Evolutionary conservation across 306 rosid species (phyloP).

Genomic region (Lathyrus tuberosus): DNA sequence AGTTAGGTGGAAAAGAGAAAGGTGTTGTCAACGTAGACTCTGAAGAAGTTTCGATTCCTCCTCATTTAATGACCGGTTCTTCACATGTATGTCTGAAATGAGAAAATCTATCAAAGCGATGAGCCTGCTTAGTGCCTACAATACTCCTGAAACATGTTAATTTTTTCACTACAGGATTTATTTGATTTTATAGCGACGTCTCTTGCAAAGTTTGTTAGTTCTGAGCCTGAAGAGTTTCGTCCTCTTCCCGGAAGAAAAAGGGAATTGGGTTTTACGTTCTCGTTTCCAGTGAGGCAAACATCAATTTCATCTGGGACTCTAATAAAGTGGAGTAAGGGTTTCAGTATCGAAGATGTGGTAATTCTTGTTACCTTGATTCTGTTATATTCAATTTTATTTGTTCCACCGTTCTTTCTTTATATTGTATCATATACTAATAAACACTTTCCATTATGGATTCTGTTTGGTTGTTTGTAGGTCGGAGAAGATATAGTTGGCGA

Average conservation of each 20-base stretch:
- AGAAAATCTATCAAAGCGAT: conserved; percentile 30
- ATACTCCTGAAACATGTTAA: conserved; percentile 35
- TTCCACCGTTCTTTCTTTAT: conserved; percentile 15
- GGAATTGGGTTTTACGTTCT: conserved; percentile 98
- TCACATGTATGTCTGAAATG: conserved; percentile 68
- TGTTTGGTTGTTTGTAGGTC: conserved; percentile 60
- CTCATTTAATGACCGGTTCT: conserved; percentile 82
- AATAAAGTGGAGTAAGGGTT: conserved; percentile 96
- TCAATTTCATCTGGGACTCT: conserved; percentile 88
- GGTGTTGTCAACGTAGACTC: conserved; percentile 60
- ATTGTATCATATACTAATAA: not conserved
- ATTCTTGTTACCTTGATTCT: conserved; percentile 42
- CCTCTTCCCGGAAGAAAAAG: conserved; percentile 90
- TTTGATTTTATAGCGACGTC: conserved; percentile 83
- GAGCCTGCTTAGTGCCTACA: conserved; percentile 6
- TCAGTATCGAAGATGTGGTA: conserved; percentile 74
- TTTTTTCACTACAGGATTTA: conserved; percentile 65
- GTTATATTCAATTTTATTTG: conserved; percentile 30
- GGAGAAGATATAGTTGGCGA: conserved; percentile 93
- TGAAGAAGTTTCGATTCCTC: conserved; percentile 93
- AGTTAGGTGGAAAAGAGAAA: conserved; percentile 78
- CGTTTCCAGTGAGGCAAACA: conserved; percentile 88
- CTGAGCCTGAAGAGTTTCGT: conserved; percentile 81
- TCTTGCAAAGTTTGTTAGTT: conserved; percentile 74
- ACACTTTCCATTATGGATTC: conserved; percentile 25